Evolutionary conservation across 2,329 filamentous ascomycete genomes (phyloP).

Genomic region (Aspergillus latus): DNA sequence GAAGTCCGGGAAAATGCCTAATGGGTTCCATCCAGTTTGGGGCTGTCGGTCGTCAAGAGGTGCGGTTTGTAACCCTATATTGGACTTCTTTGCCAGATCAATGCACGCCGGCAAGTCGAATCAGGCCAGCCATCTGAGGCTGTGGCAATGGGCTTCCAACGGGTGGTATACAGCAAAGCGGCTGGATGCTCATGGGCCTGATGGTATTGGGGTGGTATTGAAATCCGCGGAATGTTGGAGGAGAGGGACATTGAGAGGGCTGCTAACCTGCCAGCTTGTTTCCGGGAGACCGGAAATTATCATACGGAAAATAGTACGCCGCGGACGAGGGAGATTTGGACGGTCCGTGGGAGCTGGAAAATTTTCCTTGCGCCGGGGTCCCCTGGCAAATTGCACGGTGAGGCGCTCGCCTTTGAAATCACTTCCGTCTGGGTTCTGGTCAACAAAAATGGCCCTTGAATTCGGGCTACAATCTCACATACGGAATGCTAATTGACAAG

Average conservation of each 20-base stretch:
- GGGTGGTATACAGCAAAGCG: slow-evolving; percentile 18
- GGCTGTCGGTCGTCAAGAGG: background rate
- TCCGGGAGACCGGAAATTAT: slow-evolving; percentile 96
- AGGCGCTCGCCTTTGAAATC: slow-evolving; percentile 97
- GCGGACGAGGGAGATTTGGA: slow-evolving; percentile 69
- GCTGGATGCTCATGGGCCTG: slow-evolving; percentile 17
- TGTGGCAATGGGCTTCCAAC: background rate
- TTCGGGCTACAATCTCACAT: slow-evolving; percentile 60
- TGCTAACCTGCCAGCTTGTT: slow-evolving; percentile 99
- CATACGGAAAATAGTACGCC: slow-evolving; percentile 95
- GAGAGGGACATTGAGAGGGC: slow-evolving; percentile 31
- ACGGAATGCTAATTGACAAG: slow-evolving; percentile 53
- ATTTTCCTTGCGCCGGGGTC: slow-evolving; percentile 69
- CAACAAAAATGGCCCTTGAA: slow-evolving; percentile 41
- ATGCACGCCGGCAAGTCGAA: background rate
- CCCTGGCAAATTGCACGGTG: slow-evolving; percentile 96
- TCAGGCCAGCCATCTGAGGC: background rate
- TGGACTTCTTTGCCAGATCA: background rate
- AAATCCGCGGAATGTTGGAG: slow-evolving; percentile 29
- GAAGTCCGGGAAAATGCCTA: slow-evolving; percentile 15
- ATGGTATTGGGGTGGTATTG: slow-evolving; percentile 15
- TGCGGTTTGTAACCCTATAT: background rate
- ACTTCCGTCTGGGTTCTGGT: slow-evolving; percentile 71
- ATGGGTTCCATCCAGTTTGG: slow-evolving; percentile 1
- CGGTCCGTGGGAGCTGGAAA: slow-evolving; percentile 64